Evolutionary conservation across 2,329 filamentous ascomycete species (phyloP), one percentile per base, ranked within the genome.

Genomic region (Alternaria viburni): DNA sequence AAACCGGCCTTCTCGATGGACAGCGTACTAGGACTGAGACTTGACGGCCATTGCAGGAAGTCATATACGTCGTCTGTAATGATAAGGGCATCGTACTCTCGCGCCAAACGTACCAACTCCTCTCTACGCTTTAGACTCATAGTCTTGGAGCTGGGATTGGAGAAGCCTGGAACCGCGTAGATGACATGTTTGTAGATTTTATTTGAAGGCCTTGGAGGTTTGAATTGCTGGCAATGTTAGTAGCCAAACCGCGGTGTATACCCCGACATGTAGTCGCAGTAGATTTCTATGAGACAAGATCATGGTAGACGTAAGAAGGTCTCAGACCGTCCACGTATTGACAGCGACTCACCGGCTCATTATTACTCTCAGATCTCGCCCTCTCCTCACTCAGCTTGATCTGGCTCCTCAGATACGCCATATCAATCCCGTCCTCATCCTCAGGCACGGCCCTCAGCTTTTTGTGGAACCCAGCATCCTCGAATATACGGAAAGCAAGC

Each of bases 11-110:
- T 83, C 41, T 79, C 78, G 36, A 73, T 73, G 54, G 52, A 69
- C 49, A 71, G 70, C 63, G 30, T 64, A 59, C 72, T 61, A 30
- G 73, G 60, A 12, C 64, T 70, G 41, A 72, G 68, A 62, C 74
- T 77, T 8, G 83, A 72, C 3, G 88, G 86, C 93, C 93, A 97
- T 76, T 94, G 91, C 6, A 98, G 84, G 69, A 95, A 91, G 78
- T 98, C 95, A 77, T 99, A 99, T 10, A 98, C 93, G 78, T 99
- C 96, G 81, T 98, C 95, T 52, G 88, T 88, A 26, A 97, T 85
- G 59, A 97, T 81, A n/a, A 98, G 85, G 7, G 92, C 93, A 77
- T 98, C 90, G 77, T 91, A 88, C 62, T 89, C 84, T 60, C 95
- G 86, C 0, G 95, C 95, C 7, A 97, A 80, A n/a, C 83, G 82